Evolutionary conservation across 2,329 filamentous ascomycete genomes (phyloP).

Genomic region (Cordyceps fumosorosea): DNA sequence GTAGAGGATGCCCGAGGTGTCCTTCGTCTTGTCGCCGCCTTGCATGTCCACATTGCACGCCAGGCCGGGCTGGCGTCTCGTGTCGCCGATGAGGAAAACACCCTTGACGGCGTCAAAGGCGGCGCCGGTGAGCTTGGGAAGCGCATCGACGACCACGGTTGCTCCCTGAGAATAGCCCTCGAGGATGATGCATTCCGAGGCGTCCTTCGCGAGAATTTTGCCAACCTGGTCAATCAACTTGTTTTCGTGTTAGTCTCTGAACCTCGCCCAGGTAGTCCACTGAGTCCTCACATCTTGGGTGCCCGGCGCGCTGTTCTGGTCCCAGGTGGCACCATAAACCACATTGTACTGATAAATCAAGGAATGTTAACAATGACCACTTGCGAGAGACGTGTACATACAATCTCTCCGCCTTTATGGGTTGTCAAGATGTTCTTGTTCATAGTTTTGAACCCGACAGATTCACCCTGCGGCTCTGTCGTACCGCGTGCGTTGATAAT

Average conservation of each 20-base stretch:
- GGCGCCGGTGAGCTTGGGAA: constrained; percentile 6
- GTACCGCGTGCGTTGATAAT: constrained; percentile 14
- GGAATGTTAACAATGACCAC: neutral
- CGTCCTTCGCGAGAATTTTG: neutral
- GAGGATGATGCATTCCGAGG: constrained; percentile 12
- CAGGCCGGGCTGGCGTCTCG: constrained; percentile 10
- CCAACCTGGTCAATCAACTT: constrained; percentile 4
- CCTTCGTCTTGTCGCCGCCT: constrained; percentile 8
- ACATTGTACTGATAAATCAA: constrained; percentile 6
- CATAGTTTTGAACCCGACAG: constrained; percentile 11
- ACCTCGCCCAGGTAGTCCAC: neutral
- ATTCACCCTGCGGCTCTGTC: constrained; percentile 8
- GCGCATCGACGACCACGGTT: constrained; percentile 12
- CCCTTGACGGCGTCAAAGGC: constrained; percentile 13
- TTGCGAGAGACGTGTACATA: neutral
- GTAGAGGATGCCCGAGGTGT: neutral
- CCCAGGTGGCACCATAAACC: constrained; percentile 8
- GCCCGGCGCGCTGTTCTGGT: constrained; percentile 6
- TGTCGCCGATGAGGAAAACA: constrained; percentile 13
- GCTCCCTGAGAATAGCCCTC: constrained; percentile 15
- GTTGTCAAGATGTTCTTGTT: constrained; percentile 4
- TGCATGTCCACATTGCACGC: constrained; percentile 14
- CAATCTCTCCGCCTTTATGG: constrained; percentile 8
- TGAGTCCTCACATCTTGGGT: constrained; percentile 7
- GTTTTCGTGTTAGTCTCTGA: neutral